Conservation (phyloP, 495 filamentous ascomycete genomes). For the Daldinia childiae region DNA sequence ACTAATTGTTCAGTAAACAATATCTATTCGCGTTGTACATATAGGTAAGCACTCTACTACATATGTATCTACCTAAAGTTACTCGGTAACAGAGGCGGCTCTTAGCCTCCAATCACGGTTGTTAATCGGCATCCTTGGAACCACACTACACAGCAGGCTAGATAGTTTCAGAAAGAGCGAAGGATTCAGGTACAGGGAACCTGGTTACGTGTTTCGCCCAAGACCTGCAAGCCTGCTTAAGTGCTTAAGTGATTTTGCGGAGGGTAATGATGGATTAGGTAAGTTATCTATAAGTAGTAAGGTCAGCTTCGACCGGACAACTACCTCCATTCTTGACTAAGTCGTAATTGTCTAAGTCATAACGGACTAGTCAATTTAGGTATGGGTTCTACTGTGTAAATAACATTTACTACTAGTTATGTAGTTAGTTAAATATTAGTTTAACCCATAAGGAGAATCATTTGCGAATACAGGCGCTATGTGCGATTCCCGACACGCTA, state of each 20-base stretch:
- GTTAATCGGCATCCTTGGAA: constrained; percentile 1
- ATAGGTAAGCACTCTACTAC: not conserved
- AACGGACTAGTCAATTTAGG: not conserved
- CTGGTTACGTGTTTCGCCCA: constrained; percentile 14
- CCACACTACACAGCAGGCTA: not conserved
- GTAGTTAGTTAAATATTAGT: too few species aligned
- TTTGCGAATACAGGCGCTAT: constrained; percentile 13
- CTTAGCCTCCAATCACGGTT: constrained; percentile 22
- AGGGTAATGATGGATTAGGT: not conserved
- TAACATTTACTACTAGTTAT: too few species aligned
- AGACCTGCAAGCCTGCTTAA: constrained; percentile 1
- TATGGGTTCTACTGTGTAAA: too few species aligned
- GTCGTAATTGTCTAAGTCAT: not conserved
- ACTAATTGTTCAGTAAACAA: not conserved
- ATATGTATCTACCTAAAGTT: not conserved
- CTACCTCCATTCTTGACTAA: not conserved
- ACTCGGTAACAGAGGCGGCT: constrained; percentile 5
- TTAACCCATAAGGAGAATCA: constrained; percentile 20
- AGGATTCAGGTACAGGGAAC: constrained; percentile 37
- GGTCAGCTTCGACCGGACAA: constrained; percentile 1
- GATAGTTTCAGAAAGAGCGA: constrained; percentile 32
- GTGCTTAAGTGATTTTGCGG: not conserved
- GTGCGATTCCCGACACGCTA: not conserved
- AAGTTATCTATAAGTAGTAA: not conserved
- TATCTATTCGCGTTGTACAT: not conserved